Evolutionary conservation across 352 stramenopile species (phyloP).

Genomic region (Thalassiosira pacifica): DNA sequence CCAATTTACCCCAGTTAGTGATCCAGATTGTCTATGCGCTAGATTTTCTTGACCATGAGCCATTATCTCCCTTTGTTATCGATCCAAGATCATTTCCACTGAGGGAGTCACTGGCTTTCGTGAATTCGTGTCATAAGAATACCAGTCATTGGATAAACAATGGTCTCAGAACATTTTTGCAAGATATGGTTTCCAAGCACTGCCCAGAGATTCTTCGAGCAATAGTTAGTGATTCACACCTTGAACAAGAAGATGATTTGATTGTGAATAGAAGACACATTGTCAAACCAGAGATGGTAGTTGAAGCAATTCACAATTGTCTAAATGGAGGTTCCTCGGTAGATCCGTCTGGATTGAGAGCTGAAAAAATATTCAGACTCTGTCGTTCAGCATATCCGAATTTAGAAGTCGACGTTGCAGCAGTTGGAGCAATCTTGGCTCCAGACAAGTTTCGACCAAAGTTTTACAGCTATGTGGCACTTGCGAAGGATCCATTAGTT

Average conservation of each 20-base stretch:
- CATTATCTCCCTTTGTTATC: slow-evolving; percentile 65
- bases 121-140: slow-evolving; percentile 15
- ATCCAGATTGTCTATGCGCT: slow-evolving; percentile 74
- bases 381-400: slow-evolving; percentile 41
- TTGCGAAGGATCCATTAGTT: slow-evolving; percentile 77
- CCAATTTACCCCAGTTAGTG: slow-evolving; percentile 59
- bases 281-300: slow-evolving; percentile 34
- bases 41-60: slow-evolving; percentile 52
- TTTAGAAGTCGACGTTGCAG: slow-evolving; percentile 54
- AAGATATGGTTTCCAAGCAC: slow-evolving; percentile 41
- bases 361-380: slow-evolving; percentile 66
- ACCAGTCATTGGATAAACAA: not conserved
- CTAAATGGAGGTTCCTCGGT: not conserved
- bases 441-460: slow-evolving; percentile 55
- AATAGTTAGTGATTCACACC: slow-evolving; percentile 6
- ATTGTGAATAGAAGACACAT: not conserved
- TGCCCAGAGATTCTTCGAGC: slow-evolving; percentile 46
- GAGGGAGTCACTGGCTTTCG: slow-evolving; percentile 51
- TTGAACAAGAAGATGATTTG: not conserved
- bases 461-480: slow-evolving; percentile 59
- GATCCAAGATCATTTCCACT: slow-evolving; percentile 69
- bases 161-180: slow-evolving; percentile 17
- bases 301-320: slow-evolving; percentile 45
- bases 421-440: slow-evolving; percentile 65
- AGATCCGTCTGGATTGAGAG: slow-evolving; percentile 48